Percentiles rank a stretch among this genome's conserved stretches.
Conservation (phyloP, 2,329 filamentous ascomycete species). For the Akanthomyces lecanii region DNA sequence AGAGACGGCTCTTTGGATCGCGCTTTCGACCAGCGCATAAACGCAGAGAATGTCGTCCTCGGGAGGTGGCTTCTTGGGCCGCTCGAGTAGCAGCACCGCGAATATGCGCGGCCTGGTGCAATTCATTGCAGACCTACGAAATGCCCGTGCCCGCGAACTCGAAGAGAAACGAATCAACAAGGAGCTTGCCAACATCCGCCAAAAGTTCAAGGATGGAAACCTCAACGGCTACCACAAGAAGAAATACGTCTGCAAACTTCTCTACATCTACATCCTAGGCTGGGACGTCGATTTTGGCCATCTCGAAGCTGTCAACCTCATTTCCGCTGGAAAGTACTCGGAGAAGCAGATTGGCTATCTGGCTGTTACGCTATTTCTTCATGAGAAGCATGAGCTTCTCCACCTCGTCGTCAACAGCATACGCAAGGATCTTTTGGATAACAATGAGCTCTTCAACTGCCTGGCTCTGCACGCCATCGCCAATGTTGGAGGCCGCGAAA, state of each 20-base stretch:
- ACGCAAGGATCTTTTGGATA: constrained; percentile 87
- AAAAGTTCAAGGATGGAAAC: constrained; percentile 96
- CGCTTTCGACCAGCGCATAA: background rate
- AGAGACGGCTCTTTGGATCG: background rate
- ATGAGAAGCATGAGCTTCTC: constrained; percentile 93
- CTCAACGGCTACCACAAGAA: constrained; percentile 98
- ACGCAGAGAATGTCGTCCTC: constrained; percentile 49
- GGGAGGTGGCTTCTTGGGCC: constrained; percentile 60
- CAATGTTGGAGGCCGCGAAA: constrained; percentile 93
- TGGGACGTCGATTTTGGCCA: constrained; percentile 99
- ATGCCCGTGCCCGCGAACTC: constrained; percentile 88
- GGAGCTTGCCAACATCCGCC: constrained; percentile 94
- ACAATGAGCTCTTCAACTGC: constrained; percentile 97
- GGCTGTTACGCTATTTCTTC: constrained; percentile 92
- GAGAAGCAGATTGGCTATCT: constrained; percentile 99
- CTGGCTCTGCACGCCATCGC: constrained; percentile 94
- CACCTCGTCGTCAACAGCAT: constrained; percentile 98
- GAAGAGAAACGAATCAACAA: constrained; percentile 99
- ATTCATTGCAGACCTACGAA: constrained; percentile 95
- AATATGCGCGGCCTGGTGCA: constrained; percentile 86
- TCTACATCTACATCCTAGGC: constrained; percentile 98
- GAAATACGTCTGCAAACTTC: constrained; percentile 99
- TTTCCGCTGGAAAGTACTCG: constrained; percentile 94
- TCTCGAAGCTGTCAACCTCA: constrained; percentile 94
- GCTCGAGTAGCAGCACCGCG: constrained; percentile 59